Base-by-base conservation (phyloP, 805 yeast species). In the Candida vartiovaarae region DNA sequence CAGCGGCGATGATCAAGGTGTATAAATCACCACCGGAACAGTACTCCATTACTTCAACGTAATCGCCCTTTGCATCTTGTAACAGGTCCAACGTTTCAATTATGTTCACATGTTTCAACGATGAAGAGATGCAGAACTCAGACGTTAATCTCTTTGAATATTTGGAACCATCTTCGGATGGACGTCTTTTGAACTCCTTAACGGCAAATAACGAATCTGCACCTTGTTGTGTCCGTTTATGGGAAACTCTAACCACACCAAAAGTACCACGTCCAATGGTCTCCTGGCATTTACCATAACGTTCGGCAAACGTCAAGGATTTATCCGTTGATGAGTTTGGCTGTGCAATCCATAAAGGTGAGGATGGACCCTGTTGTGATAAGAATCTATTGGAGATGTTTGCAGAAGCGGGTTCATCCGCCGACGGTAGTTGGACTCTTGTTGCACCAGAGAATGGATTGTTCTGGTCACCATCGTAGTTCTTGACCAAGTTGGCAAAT, bases 211-310 rank as follows among this genome's bases (percentile, higher is more conserved):
- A 61, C 11, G 65, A 64, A 52, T 76, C 81, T n/a, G 67, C 71
- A 26, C 51, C 60, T 33, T 52, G 56, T 8, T 66, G 51, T 25
- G 41, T 24, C 55, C 76, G 79, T 61, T 83, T 83, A 68, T 90
- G 97, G 6, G 95, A 76, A 5, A 93, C 78, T 48, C 96, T 72
- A 23, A 91, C 98, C 38, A 88, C 87, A 20, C 99, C 99, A 68
- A 85, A 91, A 0, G 96, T 81, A 23, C 98, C 98, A 41, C 85
- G 76, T 26, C 99, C 99, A 50, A 93, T 77, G 39, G 90, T 86
- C 61, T 91, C 98, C 64, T 88, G 96, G 62, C 98, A 91, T 41
- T 84, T 75, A 36, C 99, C 99, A 62, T 91, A 91, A 60, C 90
- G 85, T 54, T 89, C 90, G 7, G 80, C 83, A 61, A 91, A 84